A percentile compares a stretch with the other conserved stretches of the same genome.
Conservation (phyloP, 768 basidiomycete species). For the Termitomyces sp. region DNA sequence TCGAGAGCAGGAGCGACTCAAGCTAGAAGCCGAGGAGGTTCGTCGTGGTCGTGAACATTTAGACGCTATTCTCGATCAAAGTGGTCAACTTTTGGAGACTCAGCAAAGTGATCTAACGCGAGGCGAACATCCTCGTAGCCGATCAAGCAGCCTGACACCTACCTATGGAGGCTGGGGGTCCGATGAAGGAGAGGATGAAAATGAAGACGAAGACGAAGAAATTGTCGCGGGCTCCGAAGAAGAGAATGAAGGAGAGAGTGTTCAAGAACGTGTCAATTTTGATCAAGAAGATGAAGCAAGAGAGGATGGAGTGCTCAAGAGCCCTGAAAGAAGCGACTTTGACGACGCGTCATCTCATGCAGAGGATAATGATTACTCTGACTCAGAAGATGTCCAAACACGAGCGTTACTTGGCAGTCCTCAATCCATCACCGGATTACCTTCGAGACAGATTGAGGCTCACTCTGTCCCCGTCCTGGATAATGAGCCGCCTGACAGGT, state of each 20-base stretch:
- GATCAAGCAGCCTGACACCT: constrained; percentile 48
- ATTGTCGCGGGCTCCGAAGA: constrained; percentile 23
- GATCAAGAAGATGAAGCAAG: constrained; percentile 11
- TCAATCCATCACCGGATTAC: background rate
- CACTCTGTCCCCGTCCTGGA: background rate
- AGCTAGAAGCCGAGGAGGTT: constrained; percentile 71
- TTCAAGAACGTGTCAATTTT: constrained; percentile 22
- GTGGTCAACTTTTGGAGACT: constrained; percentile 78
- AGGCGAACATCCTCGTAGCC: constrained; percentile 46
- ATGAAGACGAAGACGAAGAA: constrained; percentile 28
- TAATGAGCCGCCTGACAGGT: constrained; percentile 1
- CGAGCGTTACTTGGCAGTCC: constrained; percentile 13
- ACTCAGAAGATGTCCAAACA: constrained; percentile 12
- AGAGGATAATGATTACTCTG: background rate
- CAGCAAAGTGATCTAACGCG: constrained; percentile 69
- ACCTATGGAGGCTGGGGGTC: constrained; percentile 27
- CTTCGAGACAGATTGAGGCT: background rate
- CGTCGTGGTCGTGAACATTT: constrained; percentile 80
- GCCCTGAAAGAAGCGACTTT: background rate
- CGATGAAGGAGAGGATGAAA: constrained; percentile 35
- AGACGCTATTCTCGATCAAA: constrained; percentile 86
- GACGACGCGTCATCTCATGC: background rate
- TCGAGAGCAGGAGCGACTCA: constrained; percentile 60
- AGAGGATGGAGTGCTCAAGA: constrained; percentile 8
- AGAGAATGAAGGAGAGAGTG: constrained; percentile 27